Base-by-base conservation (phyloP, 306 rosid species). In the Trifolium dubium region DNA sequence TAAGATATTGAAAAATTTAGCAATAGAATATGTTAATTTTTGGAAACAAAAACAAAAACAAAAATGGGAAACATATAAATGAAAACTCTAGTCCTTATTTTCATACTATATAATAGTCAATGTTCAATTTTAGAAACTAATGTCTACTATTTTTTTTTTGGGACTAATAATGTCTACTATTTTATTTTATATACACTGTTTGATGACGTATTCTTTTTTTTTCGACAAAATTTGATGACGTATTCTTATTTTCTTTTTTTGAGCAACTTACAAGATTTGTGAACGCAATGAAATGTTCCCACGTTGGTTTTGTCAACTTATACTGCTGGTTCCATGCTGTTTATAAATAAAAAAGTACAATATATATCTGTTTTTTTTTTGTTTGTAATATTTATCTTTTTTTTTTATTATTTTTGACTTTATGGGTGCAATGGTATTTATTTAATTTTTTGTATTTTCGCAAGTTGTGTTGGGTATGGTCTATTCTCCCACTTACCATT, bases 301-400 rank as follows among this genome's bases (percentile, higher is more conserved):
- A 59, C 6, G 64, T 12, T 59, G 40, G 37, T 13, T 59, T 59
- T 6, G 64, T 59, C 64, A 59, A 59, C 64, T 30, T 30, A 30
- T 5, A 59, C 17, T 3, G 64, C 64, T 59, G 64, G 17, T 5
- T 59, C 17, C 64, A 30, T 59, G 3, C 64, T 59, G 64, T 59
- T 30, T 6, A 59, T 59, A 4, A 30, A 59, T 12, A 4, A 59
- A 54, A 19, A 58, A 13, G 64, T 29, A 58, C 37, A 2, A 11
- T 58, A 29, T 58, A 3, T 29, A 9, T 58, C 4, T 11, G 2
- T 12, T 58, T 10, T 18, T 28, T 5, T 17, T 3, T 8, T 19
- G 11, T 23, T 55, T 55, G 10, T 55, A 13, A 47, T n/a, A 47
- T 5, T 47, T n/a, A 13, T 5, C 6, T 50, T n/a, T 6, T 47